Conservation (phyloP, 2,329 filamentous ascomycete species). For the Colletotrichum lindemuthianum region DNA sequence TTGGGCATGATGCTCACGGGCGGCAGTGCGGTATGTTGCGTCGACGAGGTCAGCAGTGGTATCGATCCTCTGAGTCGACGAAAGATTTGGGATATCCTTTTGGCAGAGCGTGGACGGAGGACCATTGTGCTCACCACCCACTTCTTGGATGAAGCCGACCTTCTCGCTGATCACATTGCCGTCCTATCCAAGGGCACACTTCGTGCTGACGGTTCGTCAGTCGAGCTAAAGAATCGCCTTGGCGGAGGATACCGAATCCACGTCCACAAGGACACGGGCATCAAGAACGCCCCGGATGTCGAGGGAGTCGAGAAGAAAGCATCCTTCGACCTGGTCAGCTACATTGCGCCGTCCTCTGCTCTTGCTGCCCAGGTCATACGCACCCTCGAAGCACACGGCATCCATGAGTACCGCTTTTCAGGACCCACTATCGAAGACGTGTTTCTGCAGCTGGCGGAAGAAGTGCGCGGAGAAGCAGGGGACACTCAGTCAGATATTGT, state of each 20-base stretch:
- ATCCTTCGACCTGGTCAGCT: constrained; percentile 77
- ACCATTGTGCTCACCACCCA: constrained; percentile 93
- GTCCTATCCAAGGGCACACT: constrained; percentile 87
- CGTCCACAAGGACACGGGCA: constrained; percentile 68
- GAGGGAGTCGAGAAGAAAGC: constrained; percentile 66
- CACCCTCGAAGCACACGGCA: constrained; percentile 70
- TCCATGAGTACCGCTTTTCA: constrained; percentile 84
- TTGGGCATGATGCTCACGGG: constrained; percentile 96
- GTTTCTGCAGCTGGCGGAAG: constrained; percentile 86
- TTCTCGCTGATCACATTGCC: constrained; percentile 88
- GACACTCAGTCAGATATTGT: background rate
- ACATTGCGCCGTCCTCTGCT: constrained; percentile 74
- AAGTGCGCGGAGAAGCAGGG: constrained; percentile 63
- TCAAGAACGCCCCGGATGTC: constrained; percentile 60
- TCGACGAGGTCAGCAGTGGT: constrained; percentile 91
- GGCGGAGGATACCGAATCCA: constrained; percentile 89
- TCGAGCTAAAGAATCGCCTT: constrained; percentile 82
- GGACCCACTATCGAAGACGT: constrained; percentile 94
- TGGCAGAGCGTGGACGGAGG: constrained; percentile 82
- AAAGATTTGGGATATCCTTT: constrained; percentile 94
- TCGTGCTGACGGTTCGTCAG: constrained; percentile 84
- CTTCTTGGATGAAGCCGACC: constrained; percentile 92
- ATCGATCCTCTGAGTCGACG: constrained; percentile 86
- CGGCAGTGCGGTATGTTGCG: constrained; percentile 85
- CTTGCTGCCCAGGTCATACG: constrained; percentile 78